Evolutionary conservation across 257 asterid genomes (phyloP), one percentile per base, ranked within the genome.

Genomic region (Jaltomata sinuosa): DNA sequence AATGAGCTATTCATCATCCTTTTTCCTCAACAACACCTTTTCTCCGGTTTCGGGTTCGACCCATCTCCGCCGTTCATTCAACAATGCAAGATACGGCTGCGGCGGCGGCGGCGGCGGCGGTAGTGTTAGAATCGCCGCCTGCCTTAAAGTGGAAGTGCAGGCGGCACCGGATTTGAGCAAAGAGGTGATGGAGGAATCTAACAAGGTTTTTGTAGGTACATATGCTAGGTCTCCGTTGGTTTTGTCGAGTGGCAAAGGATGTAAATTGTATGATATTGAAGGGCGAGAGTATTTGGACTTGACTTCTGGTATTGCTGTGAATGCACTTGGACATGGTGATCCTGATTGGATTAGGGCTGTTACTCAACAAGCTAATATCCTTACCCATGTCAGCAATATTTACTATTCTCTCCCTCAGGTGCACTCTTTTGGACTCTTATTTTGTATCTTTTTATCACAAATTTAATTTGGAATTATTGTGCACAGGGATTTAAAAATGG

Each of bases 301-400:
- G 88, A 91, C 92, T 52, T 88, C 98, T 7, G 98, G 98, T 27
- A 94, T 97, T 79, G 97, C 98, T 49, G 99, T 95, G 5, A 97
- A 93, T 87, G 96, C 98, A 71, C 97, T 97, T 31, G 99, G 99
- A 72, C 97, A 95, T 85, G 95, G 94, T 69, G 98, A 95, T 84
- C 88, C 97, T 45, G 98, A 97, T 87, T 95, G 97, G 96, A 83
- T 95, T 76, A 89, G 74, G 31, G 95, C 97, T 74, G 92, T 97
- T 82, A 82, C 89, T 0, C 86, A 87, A 81, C 99, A 97, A 86
- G 96, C 96, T 69, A 86, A 84, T 68, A 83, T 86, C 77, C 94
- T 97, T 6, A 84, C 97, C 27, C 99, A 95, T 87, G 95, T 91
- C 86, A 94, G 98, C 96, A 97, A 95, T 83, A 49, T 91, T 27